These are phyloP conservation scores for Aureobasidium sp. DNA, from an alignment of 2,329 filamentous ascomycete genomes.

Conservation along the genomic window DNA sequence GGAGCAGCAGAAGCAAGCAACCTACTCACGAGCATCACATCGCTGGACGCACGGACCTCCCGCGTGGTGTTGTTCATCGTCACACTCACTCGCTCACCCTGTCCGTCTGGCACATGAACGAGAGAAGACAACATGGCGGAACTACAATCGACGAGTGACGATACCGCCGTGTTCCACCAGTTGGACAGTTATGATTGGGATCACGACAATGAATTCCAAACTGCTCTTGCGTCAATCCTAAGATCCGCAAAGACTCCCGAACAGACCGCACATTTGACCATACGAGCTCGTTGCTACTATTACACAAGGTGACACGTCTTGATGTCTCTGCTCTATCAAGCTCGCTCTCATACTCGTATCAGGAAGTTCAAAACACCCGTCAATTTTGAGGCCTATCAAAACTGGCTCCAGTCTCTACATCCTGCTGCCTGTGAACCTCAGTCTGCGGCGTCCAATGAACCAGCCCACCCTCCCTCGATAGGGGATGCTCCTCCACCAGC, in stretches of 20 bases:
- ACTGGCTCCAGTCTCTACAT: constrained; percentile 42
- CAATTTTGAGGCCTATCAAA: constrained; percentile 59
- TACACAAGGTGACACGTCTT: constrained; percentile 39
- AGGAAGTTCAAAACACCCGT: constrained; percentile 42
- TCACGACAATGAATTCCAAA: constrained; percentile 59
- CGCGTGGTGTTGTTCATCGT: background rate
- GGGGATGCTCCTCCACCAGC: constrained; percentile 63
- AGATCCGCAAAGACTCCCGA: constrained; percentile 47
- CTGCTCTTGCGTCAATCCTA: constrained; percentile 56
- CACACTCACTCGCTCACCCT: background rate
- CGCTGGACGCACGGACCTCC: background rate
- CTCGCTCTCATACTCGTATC: constrained; percentile 8
- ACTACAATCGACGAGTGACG: constrained; percentile 14
- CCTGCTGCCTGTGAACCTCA: background rate
- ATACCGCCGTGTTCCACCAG: constrained; percentile 42
- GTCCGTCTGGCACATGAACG: background rate
- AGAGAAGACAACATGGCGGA: constrained; percentile 17
- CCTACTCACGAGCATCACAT: background rate
- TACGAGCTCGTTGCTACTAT: constrained; percentile 63
- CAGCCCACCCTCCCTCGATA: background rate
- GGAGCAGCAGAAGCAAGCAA: background rate
- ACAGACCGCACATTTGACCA: constrained; percentile 48
- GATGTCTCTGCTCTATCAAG: background rate
- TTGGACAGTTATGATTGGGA: constrained; percentile 61
- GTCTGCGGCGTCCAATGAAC: constrained; percentile 11